Percentiles rank a stretch among this genome's conserved stretches.
These are phyloP conservation scores for Solanum chacoense DNA, from an alignment of 305 asterid genomes.

Conservation along the genomic window DNA sequence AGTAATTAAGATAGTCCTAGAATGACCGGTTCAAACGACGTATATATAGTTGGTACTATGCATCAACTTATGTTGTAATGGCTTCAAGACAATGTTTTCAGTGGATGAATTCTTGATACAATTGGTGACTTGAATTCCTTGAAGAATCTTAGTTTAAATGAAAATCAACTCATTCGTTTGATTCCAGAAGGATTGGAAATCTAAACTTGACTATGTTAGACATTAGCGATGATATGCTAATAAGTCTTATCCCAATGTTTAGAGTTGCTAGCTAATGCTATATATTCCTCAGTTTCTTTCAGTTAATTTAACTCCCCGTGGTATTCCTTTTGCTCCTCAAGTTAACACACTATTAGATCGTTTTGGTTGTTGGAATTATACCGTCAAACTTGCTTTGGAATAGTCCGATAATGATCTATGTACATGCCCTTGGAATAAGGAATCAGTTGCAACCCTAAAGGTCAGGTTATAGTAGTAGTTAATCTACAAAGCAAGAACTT, in stretches of 20 bases:
- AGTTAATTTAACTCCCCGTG: too few species aligned
- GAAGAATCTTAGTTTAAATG: too few species aligned
- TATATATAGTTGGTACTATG: too few species aligned
- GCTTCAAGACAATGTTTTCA: background rate
- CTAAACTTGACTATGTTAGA: background rate
- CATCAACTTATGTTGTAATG: too few species aligned
- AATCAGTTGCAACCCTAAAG: background rate
- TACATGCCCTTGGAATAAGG: background rate
- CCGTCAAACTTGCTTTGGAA: slow-evolving; percentile 33
- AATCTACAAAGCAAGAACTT: too few species aligned
- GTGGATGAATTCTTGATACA: background rate
- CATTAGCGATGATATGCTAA: too few species aligned
- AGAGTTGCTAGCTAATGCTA: too few species aligned
- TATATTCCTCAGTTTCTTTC: too few species aligned
- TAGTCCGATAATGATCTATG: slow-evolving; percentile 18
- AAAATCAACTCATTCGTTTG: background rate
- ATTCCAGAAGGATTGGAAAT: background rate
- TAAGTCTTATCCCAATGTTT: too few species aligned
- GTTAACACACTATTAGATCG: slow-evolving; percentile 51
- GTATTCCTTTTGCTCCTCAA: slow-evolving; percentile 40
- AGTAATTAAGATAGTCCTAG: too few species aligned
- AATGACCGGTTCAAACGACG: background rate
- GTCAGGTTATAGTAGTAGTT: background rate
- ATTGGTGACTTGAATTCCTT: background rate
- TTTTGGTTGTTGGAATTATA: slow-evolving; percentile 44